Conservation (phyloP, 73 alveolate species). For the Paramecium biaurelia region DNA sequence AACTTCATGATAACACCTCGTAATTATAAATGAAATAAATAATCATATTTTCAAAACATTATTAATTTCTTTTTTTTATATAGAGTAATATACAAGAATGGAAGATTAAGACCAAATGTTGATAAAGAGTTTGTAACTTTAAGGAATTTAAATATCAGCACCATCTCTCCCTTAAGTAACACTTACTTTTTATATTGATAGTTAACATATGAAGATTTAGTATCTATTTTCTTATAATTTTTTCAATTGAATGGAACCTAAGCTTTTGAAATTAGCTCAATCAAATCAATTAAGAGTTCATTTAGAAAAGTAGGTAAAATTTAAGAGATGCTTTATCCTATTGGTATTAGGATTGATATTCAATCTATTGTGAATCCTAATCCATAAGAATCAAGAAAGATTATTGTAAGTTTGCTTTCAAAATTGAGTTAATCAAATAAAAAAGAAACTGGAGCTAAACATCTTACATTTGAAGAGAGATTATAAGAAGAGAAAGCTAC, state of each 20-base stretch:
- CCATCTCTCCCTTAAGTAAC: neutral
- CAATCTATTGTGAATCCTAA: slow-evolving; percentile 33
- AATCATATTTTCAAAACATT: neutral
- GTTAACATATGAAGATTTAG: slow-evolving; percentile 21
- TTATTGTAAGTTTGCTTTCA: neutral
- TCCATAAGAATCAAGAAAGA: neutral
- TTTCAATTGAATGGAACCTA: neutral
- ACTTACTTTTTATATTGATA: neutral
- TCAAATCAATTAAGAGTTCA: slow-evolving; percentile 22
- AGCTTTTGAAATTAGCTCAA: neutral
- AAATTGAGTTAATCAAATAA: slow-evolving; percentile 20
- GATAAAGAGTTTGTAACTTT: neutral
- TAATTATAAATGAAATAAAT: neutral
- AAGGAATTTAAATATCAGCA: neutral
- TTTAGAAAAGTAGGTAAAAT: slow-evolving; percentile 44
- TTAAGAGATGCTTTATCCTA: neutral
- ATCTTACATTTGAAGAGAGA: slow-evolving; percentile 37
- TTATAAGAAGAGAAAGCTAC: neutral
- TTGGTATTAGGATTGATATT: slow-evolving; percentile 6
- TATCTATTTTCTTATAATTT: neutral
- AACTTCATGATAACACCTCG: slow-evolving; percentile 4
- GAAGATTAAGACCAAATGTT: slow-evolving; percentile 11
- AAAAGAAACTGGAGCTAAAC: neutral
- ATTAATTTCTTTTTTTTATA: neutral
- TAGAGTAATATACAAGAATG: neutral